Evolutionary conservation across 306 rosid species (phyloP).

Genomic region (Biancaea sappan): DNA sequence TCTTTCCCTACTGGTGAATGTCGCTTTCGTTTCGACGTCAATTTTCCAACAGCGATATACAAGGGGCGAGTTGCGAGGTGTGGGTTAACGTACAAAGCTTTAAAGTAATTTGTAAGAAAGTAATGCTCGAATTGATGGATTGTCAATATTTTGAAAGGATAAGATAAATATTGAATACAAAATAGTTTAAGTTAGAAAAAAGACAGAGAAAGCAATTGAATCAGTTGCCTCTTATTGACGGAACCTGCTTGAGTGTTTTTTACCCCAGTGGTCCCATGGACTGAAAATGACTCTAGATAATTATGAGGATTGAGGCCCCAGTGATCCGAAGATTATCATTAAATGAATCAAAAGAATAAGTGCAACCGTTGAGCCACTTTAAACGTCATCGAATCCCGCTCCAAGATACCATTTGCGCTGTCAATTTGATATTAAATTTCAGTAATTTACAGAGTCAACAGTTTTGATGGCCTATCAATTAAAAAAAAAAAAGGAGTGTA

Average conservation of each 20-base stretch:
- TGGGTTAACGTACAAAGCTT: no score
- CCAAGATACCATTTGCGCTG: background rate
- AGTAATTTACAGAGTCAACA: background rate
- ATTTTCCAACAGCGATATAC: no score
- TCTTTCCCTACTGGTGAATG: no score
- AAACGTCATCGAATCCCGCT: background rate
- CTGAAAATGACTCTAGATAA: background rate
- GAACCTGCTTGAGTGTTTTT: background rate
- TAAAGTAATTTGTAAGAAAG: no score
- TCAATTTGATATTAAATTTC: background rate
- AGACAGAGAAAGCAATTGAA: background rate
- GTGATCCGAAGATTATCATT: background rate
- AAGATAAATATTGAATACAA: background rate
- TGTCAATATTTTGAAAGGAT: background rate
- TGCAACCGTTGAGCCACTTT: background rate
- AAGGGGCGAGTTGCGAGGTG: no score
- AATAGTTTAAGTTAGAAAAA: background rate
- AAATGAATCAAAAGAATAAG: background rate
- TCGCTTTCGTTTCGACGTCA: no score
- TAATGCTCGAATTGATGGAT: no score
- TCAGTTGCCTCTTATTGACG: background rate
- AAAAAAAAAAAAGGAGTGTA: no score
- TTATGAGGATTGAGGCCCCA: background rate
- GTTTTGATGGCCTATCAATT: no score
- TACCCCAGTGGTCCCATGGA: background rate